Base-by-base conservation (phyloP, 495 filamentous ascomycete species). In the Lasiosphaeris hirsuta region DNA sequence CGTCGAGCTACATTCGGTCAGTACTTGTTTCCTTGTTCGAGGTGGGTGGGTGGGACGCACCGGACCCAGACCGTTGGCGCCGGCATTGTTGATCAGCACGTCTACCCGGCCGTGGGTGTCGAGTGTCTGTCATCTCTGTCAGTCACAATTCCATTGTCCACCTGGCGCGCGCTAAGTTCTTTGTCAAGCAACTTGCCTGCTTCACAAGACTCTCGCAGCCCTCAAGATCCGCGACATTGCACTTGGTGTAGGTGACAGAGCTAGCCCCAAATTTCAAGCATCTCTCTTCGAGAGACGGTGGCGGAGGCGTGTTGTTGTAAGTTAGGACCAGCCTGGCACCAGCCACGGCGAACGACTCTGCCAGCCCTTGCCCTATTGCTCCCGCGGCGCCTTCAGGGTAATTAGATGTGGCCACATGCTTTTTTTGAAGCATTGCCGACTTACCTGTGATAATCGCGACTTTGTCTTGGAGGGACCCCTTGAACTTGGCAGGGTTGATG, bases 291-390 rank as follows among this genome's bases (percentile, higher is more conserved):
- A 72, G 51, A 42, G 40, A 43, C 1, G 58, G 19, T 6, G 65
- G 52, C 10, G 69, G 69, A 11, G 61, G 58, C 17, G 69, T 72
- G 33, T 53, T 56, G 68, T 72, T 70, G 56, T 70, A 72, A 4
- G 66, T 69, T 37, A 72, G 55, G 4, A 67, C 59, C 45, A 72
- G 60, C 38, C 63, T 65, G 3, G 65, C 60, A 10, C 69, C 68
- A 0, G 67, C 67, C n/a, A 70, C 66, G 34, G 67, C 65, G n/a
- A 72, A 72, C 11, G 58, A 67, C 46, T 72, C 69, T 13, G 69
- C 69, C 9, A 70, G 64, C 5, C 54, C 61, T 37, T 61, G 51
- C 9, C 69, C 69, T 10, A 72, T 69, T 7, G 62, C 59, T 3
- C 67, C 69, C 0, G 68, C 60, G 6, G 69, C 61, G 4, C 69